Conservation (phyloP, 169 alveolate genomes). For the Plasmodium inui region DNA sequence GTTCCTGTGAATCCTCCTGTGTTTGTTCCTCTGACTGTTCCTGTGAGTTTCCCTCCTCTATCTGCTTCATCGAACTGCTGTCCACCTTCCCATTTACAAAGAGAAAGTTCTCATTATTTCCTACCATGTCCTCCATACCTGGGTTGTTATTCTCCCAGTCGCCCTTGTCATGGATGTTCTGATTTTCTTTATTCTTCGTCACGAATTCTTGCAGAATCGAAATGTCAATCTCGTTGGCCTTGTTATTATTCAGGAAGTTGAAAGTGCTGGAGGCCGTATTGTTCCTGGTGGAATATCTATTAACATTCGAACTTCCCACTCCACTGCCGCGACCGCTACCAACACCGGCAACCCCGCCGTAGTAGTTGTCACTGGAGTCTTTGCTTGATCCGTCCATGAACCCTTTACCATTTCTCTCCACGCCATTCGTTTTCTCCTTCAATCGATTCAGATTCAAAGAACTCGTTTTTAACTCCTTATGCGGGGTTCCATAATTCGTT, state of each 20-base stretch:
- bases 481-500: constrained; percentile 1
- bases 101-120: background rate
- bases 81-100: background rate
- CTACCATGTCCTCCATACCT: background rate
- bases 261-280: constrained; percentile 25
- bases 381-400: constrained; percentile 58
- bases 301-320: background rate
- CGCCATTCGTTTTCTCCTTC: constrained; percentile 30
- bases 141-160: background rate
- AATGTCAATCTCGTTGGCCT: constrained; percentile 35
- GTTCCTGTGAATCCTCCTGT: background rate
- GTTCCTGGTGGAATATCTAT: constrained; percentile 31
- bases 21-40: no score
- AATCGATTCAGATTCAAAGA: constrained; percentile 36
- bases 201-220: constrained; percentile 64
- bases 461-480: constrained; percentile 58
- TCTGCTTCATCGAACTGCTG: background rate
- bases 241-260: background rate
- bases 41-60: background rate
- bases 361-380: constrained; percentile 43
- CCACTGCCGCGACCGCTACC: background rate
- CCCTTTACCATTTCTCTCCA: background rate
- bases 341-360: background rate
- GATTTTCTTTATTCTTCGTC: constrained; percentile 25
- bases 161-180: background rate